Evolutionary conservation across 2,329 filamentous ascomycete genomes (phyloP), one percentile per base, ranked within the genome.

Genomic region (Ascocoryne sarcoides): DNA sequence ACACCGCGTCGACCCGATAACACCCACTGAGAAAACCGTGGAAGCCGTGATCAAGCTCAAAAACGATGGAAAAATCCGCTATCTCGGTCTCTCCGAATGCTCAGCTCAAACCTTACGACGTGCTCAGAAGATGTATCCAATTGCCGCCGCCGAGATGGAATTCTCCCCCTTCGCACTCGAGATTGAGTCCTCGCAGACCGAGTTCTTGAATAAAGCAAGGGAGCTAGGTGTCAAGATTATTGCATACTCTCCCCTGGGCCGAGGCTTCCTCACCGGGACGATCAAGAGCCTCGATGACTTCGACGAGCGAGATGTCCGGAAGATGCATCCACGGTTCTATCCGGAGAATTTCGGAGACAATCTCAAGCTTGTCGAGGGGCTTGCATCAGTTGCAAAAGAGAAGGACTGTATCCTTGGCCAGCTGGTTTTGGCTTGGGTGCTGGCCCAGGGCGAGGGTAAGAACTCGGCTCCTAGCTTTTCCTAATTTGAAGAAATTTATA

Each of bases 401-500:
- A 80, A 82, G 60, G 67, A 54, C 4, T 66, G 64, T 33, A 78
- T 77, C 0, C 49, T 74, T 0, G 66, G 65, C 1, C 71, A 84
- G 54, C 54, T 84, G 23, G 70, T 74, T 1, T 62, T 83, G 19
- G 78, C 78, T 0, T 84, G 79, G 77, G 50, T 83, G 41, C 51
- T 79, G 47, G 68, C 68, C 3, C 76, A 82, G 50, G 74, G 73
- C 0, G 65, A 70, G 2, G 72, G n/a, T n/a, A n/a, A n/a, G n/a
- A n/a, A n/a, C n/a, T n/a, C n/a, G n/a, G n/a, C n/a, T n/a, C n/a
- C n/a, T n/a, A n/a, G n/a, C n/a, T n/a, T n/a, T n/a, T n/a, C n/a
- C n/a, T n/a, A n/a, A n/a, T n/a, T n/a, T n/a, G n/a, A n/a, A n/a
- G n/a, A n/a, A n/a, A n/a, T n/a, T n/a, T n/a, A n/a, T n/a, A n/a